Percentiles rank a stretch among this genome's conserved stretches.
These are phyloP conservation scores for Prunella vulgaris DNA, from an alignment of 257 asterid species.

Conservation along the genomic window DNA sequence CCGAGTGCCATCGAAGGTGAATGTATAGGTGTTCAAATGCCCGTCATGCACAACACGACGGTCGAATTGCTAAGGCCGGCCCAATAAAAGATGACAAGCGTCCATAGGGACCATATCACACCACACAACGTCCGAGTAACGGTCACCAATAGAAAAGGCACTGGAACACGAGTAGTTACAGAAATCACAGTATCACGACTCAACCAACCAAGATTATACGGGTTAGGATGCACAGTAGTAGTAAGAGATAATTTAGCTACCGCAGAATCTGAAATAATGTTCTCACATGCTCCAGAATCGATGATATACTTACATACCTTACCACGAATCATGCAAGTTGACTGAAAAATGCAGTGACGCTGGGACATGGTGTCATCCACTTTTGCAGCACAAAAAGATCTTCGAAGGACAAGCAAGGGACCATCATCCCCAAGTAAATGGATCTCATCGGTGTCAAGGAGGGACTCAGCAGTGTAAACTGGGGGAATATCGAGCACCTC, in stretches of 20 bases:
- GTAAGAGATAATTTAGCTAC: too few species aligned
- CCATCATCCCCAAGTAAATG: too few species aligned
- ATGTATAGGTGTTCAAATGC: too few species aligned
- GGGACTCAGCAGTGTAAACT: too few species aligned
- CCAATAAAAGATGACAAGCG: neutral
- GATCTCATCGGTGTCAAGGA: too few species aligned
- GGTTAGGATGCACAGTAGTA: neutral
- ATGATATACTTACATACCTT: neutral
- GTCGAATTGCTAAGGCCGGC: neutral
- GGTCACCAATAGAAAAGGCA: neutral
- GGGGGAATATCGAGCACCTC: too few species aligned
- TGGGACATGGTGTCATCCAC: rapidly evolving
- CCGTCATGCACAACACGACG: neutral
- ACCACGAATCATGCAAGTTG: neutral
- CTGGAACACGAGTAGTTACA: neutral
- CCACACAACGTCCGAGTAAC: neutral
- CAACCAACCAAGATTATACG: neutral
- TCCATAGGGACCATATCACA: neutral
- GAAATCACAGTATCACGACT: neutral
- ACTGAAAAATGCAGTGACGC: neutral
- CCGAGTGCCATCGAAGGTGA: neutral
- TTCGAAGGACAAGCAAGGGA: too few species aligned
- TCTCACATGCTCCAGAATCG: neutral
- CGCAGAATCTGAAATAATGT: neutral
- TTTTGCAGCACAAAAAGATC: too few species aligned